Evolutionary conservation across 2,329 filamentous ascomycete genomes (phyloP).

Genomic region (Exophiala viscosa): DNA sequence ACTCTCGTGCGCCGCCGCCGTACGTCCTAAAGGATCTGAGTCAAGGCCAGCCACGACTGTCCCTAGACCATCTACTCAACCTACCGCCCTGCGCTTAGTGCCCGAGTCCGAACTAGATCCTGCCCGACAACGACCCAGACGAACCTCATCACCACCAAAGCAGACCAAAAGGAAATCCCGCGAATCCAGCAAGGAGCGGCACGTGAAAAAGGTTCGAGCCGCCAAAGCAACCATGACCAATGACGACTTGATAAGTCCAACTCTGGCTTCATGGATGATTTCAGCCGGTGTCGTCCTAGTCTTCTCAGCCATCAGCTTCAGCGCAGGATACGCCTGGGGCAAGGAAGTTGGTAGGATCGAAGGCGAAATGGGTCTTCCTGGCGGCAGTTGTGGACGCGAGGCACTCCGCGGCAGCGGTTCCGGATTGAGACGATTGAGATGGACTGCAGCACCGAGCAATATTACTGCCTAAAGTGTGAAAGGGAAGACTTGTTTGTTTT

Average conservation of each 20-base stretch:
- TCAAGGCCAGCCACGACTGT: slow-evolving; percentile 21
- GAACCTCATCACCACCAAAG: slow-evolving; percentile 26
- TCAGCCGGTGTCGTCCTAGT: slow-evolving; percentile 63
- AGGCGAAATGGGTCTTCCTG: slow-evolving; percentile 31
- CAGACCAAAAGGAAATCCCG: slow-evolving; percentile 29
- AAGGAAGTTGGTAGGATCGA: slow-evolving; percentile 56
- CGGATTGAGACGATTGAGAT: slow-evolving; percentile 19
- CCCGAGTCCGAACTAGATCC: slow-evolving; percentile 54
- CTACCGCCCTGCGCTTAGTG: slow-evolving; percentile 51
- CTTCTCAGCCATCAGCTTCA: slow-evolving; percentile 62
- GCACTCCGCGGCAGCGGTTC: slow-evolving; percentile 32
- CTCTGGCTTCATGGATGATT: slow-evolving; percentile 63
- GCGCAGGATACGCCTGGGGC: slow-evolving; percentile 61
- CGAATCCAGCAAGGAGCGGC: slow-evolving; percentile 39
- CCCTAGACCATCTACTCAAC: slow-evolving; percentile 20
- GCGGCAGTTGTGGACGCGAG: slow-evolving; percentile 44
- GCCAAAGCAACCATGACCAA: slow-evolving; percentile 34
- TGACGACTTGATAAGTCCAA: slow-evolving; percentile 49
- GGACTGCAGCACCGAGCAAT: slow-evolving; percentile 19
- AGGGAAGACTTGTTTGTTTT: background rate
- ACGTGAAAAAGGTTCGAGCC: slow-evolving; percentile 30
- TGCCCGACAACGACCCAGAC: slow-evolving; percentile 23
- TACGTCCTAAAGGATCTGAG: slow-evolving; percentile 64
- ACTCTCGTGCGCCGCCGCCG: slow-evolving; percentile 89
- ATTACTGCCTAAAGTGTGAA: slow-evolving; percentile 13